phyloP scores from a whole-genome alignment of 2,329 filamentous ascomycete species.

The Nemania serpens region DNA sequence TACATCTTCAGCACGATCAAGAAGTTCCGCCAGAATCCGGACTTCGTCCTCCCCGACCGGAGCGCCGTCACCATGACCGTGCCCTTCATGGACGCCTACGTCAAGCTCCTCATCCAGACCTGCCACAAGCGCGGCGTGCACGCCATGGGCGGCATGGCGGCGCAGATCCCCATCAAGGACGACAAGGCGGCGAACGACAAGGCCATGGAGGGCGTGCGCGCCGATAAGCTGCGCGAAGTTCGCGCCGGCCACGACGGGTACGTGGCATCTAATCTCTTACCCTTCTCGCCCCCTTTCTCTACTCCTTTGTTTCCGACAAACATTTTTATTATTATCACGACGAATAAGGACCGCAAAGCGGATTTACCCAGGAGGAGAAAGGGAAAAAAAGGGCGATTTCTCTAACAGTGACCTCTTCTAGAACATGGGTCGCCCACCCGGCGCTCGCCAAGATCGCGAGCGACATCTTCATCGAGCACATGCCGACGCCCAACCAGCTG shows the following conservation, averaged over 20 bases:
- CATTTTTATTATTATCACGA: too few species aligned
- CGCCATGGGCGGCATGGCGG: conserved; percentile 98
- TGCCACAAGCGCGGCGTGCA: conserved; percentile 97
- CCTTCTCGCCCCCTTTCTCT: background rate
- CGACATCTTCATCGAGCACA: conserved; percentile 96
- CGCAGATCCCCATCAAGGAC: conserved; percentile 98
- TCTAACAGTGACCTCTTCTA: conserved; percentile 28
- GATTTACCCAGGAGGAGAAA: background rate
- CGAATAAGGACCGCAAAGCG: background rate
- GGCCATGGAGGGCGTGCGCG: conserved; percentile 90
- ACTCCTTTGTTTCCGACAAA: too few species aligned
- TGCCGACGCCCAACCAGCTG: conserved; percentile 98
- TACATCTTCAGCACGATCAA: conserved; percentile 99
- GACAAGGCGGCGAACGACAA: conserved; percentile 88
- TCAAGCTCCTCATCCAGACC: conserved; percentile 96
- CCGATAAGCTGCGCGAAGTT: conserved; percentile 95
- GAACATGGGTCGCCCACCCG: conserved; percentile 95
- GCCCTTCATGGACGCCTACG: conserved; percentile 97
- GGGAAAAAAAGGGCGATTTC: too few species aligned
- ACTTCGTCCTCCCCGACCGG: conserved; percentile 92
- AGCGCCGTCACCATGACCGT: conserved; percentile 94
- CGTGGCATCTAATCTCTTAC: conserved; percentile 20
- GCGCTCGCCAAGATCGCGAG: conserved; percentile 85
- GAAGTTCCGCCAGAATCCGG: conserved; percentile 94
- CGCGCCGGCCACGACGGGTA: conserved; percentile 89